Evolutionary conservation across 106 monocot genomes (phyloP).

Genomic region (Dendrobium catenatum): DNA sequence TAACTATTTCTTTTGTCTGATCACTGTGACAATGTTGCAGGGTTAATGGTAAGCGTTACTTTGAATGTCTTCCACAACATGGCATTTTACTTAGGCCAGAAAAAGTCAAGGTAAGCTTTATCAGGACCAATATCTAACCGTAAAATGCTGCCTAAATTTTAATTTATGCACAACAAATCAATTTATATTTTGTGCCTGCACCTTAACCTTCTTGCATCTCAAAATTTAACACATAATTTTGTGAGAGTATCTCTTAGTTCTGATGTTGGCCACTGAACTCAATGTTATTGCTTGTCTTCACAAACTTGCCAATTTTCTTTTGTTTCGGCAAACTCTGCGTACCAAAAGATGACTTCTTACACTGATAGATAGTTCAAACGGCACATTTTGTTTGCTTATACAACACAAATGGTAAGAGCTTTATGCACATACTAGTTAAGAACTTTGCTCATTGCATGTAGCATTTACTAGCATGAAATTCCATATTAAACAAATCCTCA

Average conservation of each 20-base stretch:
- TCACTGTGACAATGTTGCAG: slow-evolving; percentile 30
- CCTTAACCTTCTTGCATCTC: not conserved
- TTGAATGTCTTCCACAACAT: slow-evolving; percentile 74
- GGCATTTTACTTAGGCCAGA: slow-evolving; percentile 74
- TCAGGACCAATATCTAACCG: not conserved
- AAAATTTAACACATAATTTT: not conserved
- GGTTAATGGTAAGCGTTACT: slow-evolving; percentile 79
- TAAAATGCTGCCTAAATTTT: not conserved
- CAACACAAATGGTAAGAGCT: not conserved
- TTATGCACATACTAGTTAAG: no score
- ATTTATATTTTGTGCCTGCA: not conserved
- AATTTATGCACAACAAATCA: not conserved
- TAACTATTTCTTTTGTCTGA: not conserved
- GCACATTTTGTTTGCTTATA: not conserved
- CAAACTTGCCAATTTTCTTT: not conserved
- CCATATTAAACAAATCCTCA: not conserved
- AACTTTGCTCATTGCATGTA: not conserved
- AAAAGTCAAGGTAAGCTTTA: slow-evolving; percentile 68
- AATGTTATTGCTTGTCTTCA: not conserved
- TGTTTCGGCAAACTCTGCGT: not conserved
- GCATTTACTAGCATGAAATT: not conserved
- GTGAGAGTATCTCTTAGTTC: not conserved
- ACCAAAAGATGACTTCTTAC: not conserved
- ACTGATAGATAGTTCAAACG: not conserved
- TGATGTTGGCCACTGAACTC: not conserved